Base-by-base conservation (phyloP, 2,329 filamentous ascomycete species). In the Talaromyces sp. region DNA sequence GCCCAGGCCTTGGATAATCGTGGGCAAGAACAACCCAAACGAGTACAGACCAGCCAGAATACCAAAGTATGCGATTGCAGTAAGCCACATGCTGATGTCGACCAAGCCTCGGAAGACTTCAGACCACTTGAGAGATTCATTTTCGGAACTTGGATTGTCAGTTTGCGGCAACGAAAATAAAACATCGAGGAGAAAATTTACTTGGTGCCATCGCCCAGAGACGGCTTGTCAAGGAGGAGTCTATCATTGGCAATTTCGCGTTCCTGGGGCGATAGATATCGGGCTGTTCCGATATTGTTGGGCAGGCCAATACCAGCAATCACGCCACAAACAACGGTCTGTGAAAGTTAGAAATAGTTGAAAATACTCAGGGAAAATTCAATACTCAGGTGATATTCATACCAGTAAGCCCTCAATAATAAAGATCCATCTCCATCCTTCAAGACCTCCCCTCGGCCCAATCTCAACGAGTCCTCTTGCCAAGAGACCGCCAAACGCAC, bases 1-100 rank as follows among this genome's bases (percentile, higher is more conserved):
- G 3, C 78, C 73, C 17, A 85, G 72, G n/a, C 80, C 81, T 62
- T 82, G 77, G 68, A 89, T 84, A 63, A 89, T 89, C 0, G 86
- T 88, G 0, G 86, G 86, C 0, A 89, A 75, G 71, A 89, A 89
- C 2, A 89, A 78, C 38, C 84, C 84, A 63, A 88, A 87, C 0
- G 83, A 86, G 68, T 87, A 88, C 0, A 87, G 69, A 0, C 84
- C 84, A 4, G 82, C 81, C 5, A 75, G 60, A 21, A 87, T 84
- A 49, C 81, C 80, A 65, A 87, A 86, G 69, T 88, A 88, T 0
- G 86, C 83, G 0, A 76, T 76, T 1, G 85, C 85, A 1, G 82
- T 85, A 26, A 88, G 78, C 86, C 86, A 89, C 43, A 86, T 80
- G 63, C 86, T 84, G 24, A 82, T 63, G 61, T 83, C 85, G 62